Evolutionary conservation across 768 basidiomycete genomes (phyloP), one percentile per base, ranked within the genome.

Genomic region (Tricholoma sp.): DNA sequence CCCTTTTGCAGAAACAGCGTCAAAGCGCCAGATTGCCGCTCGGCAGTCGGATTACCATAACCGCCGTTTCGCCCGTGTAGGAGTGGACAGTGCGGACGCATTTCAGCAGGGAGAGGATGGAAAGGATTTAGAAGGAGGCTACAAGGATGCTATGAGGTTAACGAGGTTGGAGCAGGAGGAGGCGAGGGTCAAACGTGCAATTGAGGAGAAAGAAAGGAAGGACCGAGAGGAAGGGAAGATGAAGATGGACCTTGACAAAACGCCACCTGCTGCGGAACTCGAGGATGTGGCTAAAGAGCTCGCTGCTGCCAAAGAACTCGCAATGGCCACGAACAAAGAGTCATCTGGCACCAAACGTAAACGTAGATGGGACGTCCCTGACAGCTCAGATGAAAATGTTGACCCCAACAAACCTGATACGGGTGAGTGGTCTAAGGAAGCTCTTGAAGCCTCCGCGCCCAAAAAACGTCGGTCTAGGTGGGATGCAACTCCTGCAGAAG

Each of bases 41-140:
- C 83, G 96, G 51, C 93, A 98, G 75, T 89, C 86, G 51, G 96
- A 97, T 68, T 99, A 98, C 68, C 96, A 98, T 69, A 86, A 89
- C 66, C 84, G 94, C 56, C 84, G 94, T 41, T 98, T 98, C 70
- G 83, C 82, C 64, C 86, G 97, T 50, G 82, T 87, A 57, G 88
- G 87, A 29, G 82, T 88, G 58, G 89, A 89, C 41, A 89, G 91
- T 53, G 82, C 81, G 8, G 90, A 93, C 72, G 91, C 85, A 0
- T 94, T 92, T 63, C 74, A 81, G 57, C 79, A 85, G 36, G 78
- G 66, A 3, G 83, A 84, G 57, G 89, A 88, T 53, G 88, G 85
- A 0, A 76, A 77, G 60, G 83, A 84, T 29, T 79, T 81, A 1
- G 91, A 93, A 66, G 92, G 93, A 47, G 90, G 91, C 3, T 99